phyloP scores from a whole-genome alignment of 345 rosid genomes.

The Rhodomyrtus tomentosa region DNA sequence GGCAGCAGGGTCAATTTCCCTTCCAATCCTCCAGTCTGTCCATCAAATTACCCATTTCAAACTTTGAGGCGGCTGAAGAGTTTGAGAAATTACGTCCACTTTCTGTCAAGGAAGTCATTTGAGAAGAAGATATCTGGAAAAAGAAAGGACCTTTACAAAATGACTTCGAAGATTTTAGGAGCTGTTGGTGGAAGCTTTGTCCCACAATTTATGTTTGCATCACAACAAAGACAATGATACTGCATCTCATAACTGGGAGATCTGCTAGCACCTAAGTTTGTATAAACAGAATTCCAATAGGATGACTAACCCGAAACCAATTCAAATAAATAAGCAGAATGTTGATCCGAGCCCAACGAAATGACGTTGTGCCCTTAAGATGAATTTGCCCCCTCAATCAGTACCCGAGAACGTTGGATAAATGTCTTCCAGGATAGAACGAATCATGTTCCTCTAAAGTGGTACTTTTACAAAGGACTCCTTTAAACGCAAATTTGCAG shows the following conservation, averaged over 20 bases:
- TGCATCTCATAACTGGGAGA: neutral
- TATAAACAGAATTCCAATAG: too few relatives aligned
- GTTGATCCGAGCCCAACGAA: too few relatives aligned
- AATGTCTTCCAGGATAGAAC: too few relatives aligned
- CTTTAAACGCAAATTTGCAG: too few relatives aligned
- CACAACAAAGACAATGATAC: neutral
- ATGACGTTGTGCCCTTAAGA: too few relatives aligned
- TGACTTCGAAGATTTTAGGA: neutral
- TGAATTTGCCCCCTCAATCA: too few relatives aligned
- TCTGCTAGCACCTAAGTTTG: too few relatives aligned
- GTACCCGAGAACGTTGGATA: too few relatives aligned
- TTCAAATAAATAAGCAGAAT: too few relatives aligned
- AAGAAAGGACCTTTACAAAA: neutral
- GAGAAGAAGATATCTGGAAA: neutral
- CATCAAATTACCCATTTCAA: neutral
- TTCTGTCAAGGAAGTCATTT: neutral
- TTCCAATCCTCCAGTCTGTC: conserved; percentile 54
- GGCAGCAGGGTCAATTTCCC: conserved; percentile 51
- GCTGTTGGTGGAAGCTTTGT: neutral
- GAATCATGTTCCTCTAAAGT: too few relatives aligned
- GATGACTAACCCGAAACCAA: too few relatives aligned
- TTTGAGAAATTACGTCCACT: neutral
- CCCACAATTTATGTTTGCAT: neutral
- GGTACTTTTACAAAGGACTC: too few relatives aligned
- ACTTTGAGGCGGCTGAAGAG: neutral